Base-by-base conservation (phyloP, 495 filamentous ascomycete genomes). In the Hyaloscypha variabilis region DNA sequence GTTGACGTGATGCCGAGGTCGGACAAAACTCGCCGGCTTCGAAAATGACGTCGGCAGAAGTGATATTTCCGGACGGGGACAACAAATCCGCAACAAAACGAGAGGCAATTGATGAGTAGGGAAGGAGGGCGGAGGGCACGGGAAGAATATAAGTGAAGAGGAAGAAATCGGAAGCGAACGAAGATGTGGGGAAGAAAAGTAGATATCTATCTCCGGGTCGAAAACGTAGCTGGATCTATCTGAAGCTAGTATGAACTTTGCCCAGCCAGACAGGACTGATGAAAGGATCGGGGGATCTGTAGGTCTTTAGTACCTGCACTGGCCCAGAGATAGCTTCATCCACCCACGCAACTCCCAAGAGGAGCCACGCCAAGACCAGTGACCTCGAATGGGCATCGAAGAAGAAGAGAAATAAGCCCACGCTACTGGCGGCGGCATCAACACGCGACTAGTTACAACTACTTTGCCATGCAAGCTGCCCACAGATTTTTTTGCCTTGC, bases 241-340 rank as follows among this genome's bases (percentile, higher is more conserved):
- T 17, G 17, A 4, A 46, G 39, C 39, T 46, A 46, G 39, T 46
- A 19, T 46, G 17, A 46, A 46, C n/a, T 24, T 11, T 8, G 57
- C 10, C 3, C 23, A 13, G n/a, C 14, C 8, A 59, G 21, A 25
- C 34, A 30, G n/a, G 5, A 26, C 36, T n/a, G 34, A 29, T 19
- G 53, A 54, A 64, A 59, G 62, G 57, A 64, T 21, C 39, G n/a
- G 62, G 62, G 54, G 10, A 54, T 53, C 60, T 61, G 24, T 17
- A 19, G 23, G 1, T 63, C 62, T 64, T 64, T 64, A 60, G 63
- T 65, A 60, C 49, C 55, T 36, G 49, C 46, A 61, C 49, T 30
- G 60, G 60, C 11, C 23, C 59, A 31, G 25, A 21, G 39, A 36
- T 50, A 8, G 23, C 58, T 23, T 36, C 36, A 42, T 52, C 46